These are phyloP conservation scores for Fusarium globosum DNA, from an alignment of 2,329 filamentous ascomycete species.

Conservation along the genomic window DNA sequence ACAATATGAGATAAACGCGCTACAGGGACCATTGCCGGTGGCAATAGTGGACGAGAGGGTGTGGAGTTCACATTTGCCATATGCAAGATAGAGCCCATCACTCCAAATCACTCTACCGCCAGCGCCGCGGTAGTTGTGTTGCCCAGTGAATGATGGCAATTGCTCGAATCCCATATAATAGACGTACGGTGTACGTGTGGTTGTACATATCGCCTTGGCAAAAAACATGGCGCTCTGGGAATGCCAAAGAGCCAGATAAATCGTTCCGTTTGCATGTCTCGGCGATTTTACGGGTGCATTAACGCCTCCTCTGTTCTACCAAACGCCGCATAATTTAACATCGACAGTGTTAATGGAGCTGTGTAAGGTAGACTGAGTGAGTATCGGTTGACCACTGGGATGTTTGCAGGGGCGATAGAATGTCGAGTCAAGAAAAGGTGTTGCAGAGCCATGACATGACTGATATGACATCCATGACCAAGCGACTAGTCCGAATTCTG, in stretches of 20 bases:
- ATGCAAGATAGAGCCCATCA: conserved; percentile 8
- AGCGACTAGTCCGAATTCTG: conserved; percentile 4
- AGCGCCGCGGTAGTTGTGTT: conserved; percentile 5
- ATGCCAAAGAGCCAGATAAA: conserved; percentile 14
- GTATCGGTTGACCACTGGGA: conserved; percentile 1
- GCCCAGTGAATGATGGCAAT: conserved; percentile 36
- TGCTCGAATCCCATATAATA: conserved; percentile 35
- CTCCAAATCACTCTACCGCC: not conserved
- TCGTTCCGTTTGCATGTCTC: conserved; percentile 43
- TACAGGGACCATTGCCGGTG: not conserved
- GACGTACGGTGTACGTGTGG: not conserved
- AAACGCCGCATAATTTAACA: conserved; percentile 26
- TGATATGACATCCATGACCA: conserved; percentile 19
- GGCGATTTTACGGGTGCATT: conserved; percentile 42
- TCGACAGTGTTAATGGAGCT: not conserved
- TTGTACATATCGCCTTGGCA: not conserved
- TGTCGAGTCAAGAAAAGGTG: conserved; percentile 19
- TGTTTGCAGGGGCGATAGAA: conserved; percentile 7
- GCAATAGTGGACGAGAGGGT: conserved; percentile 5
- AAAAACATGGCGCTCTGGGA: conserved; percentile 25
- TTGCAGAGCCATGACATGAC: conserved; percentile 14
- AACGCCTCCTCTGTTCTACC: conserved; percentile 20
- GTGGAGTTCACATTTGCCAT: conserved; percentile 2
- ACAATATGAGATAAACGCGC: not conserved
- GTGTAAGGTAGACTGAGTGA: not conserved